phyloP scores from a whole-genome alignment of 2,329 filamentous ascomycete genomes.

The Talaromyces atroroseus region DNA sequence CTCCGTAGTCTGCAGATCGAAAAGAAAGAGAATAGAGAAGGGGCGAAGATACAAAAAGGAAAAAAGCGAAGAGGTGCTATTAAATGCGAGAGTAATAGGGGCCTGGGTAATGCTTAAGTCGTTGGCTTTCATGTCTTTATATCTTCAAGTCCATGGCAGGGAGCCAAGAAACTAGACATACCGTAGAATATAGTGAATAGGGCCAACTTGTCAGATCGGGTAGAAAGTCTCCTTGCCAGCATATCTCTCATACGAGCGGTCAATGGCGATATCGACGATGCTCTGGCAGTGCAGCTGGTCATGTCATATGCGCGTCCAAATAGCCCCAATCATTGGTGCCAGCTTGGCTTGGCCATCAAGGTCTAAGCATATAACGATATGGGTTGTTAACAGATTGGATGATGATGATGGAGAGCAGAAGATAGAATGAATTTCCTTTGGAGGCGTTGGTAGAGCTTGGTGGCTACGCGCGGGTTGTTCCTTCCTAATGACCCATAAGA shows the following conservation, averaged over 20 bases:
- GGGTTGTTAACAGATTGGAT: background rate
- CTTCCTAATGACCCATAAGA: background rate
- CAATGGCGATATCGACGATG: background rate
- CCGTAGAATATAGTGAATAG: background rate
- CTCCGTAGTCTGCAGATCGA: background rate
- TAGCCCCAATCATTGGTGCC: background rate
- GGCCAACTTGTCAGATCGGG: background rate
- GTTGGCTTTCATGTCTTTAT: slow-evolving; percentile 6
- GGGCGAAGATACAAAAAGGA: background rate
- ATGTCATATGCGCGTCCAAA: background rate
- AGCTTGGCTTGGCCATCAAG: background rate
- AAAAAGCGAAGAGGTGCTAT: background rate
- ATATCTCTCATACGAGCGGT: background rate
- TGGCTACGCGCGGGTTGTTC: background rate
- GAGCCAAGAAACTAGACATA: background rate
- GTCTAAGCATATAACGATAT: slow-evolving; percentile 8
- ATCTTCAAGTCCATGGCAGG: background rate
- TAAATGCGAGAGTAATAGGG: background rate
- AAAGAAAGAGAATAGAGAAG: background rate
- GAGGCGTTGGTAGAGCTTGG: background rate
- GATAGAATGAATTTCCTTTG: background rate
- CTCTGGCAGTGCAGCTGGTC: background rate
- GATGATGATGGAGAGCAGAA: background rate
- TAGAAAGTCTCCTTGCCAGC: background rate
- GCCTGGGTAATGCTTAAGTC: background rate